Conservation (phyloP, 139 green algal species). For the Spirogloea muscicola region DNA sequence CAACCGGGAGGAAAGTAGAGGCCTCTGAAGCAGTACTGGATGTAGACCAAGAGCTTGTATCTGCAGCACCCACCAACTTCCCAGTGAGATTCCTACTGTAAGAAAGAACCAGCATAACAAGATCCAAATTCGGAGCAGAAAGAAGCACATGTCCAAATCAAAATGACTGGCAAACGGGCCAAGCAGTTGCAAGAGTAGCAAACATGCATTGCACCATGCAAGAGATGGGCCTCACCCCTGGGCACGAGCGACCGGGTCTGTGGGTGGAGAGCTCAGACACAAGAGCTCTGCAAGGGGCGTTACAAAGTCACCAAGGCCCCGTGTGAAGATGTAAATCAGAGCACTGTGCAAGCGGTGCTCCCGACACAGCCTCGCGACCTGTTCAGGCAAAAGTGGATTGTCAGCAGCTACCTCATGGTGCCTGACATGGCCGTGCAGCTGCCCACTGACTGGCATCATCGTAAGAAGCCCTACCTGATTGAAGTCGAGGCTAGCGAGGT, state of each 20-base stretch:
- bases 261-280: too few relatives aligned
- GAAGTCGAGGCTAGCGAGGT: slow-evolving; percentile 79
- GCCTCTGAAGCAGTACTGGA: slow-evolving; percentile 35
- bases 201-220: neutral
- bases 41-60: slow-evolving; percentile 46
- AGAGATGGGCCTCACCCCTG: too few relatives aligned
- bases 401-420: too few relatives aligned
- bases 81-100: too few relatives aligned
- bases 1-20: slow-evolving; percentile 36
- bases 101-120: neutral
- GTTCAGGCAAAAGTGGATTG: too few relatives aligned
- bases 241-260: too few relatives aligned
- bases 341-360: slow-evolving; percentile 66
- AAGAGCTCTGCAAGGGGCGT: slow-evolving; percentile 73
- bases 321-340: slow-evolving; percentile 70
- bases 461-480: slow-evolving; percentile 83
- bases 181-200: neutral
- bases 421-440: too few relatives aligned
- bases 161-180: neutral
- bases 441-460: too few relatives aligned
- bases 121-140: neutral
- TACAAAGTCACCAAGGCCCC: slow-evolving; percentile 70
- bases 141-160: neutral
- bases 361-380: slow-evolving; percentile 74
- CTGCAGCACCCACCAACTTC: slow-evolving; percentile 3